A percentile compares a stretch with the other conserved stretches of the same genome.
phyloP scores from a whole-genome alignment of 169 alveolate genomes.

The Plasmodium fragile region DNA sequence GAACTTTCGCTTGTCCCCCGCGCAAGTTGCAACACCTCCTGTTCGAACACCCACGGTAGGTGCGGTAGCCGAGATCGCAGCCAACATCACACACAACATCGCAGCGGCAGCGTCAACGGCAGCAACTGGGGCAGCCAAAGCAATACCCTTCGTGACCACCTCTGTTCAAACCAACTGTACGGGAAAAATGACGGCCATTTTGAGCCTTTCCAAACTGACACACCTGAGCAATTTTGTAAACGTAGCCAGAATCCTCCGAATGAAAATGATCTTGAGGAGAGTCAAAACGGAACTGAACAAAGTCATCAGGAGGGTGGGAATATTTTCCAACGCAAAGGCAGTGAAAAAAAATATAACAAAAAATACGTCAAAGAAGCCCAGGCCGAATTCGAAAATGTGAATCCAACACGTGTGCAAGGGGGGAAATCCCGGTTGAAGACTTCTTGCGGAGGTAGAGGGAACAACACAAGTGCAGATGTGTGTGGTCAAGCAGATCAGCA shows the following conservation, averaged over 20 bases:
- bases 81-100: background rate
- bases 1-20: background rate
- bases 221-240: background rate
- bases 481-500: background rate
- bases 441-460: background rate
- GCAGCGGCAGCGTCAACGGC: background rate
- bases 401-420: background rate
- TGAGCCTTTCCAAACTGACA: conserved; percentile 2
- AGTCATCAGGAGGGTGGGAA: background rate
- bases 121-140: background rate
- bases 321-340: conserved; percentile 2
- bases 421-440: background rate
- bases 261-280: conserved; percentile 11
- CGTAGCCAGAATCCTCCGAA: conserved; percentile 7
- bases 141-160: background rate
- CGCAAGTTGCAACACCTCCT: background rate
- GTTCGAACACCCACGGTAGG: background rate
- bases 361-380: background rate
- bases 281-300: conserved; percentile 5
- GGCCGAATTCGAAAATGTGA: background rate
- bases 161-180: background rate
- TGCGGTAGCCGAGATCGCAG: background rate
- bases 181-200: background rate
- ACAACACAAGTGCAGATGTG: background rate
- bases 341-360: conserved; percentile 21